Conservation (phyloP, 2,329 filamentous ascomycete genomes). For the Drechslerella dactyloides region DNA sequence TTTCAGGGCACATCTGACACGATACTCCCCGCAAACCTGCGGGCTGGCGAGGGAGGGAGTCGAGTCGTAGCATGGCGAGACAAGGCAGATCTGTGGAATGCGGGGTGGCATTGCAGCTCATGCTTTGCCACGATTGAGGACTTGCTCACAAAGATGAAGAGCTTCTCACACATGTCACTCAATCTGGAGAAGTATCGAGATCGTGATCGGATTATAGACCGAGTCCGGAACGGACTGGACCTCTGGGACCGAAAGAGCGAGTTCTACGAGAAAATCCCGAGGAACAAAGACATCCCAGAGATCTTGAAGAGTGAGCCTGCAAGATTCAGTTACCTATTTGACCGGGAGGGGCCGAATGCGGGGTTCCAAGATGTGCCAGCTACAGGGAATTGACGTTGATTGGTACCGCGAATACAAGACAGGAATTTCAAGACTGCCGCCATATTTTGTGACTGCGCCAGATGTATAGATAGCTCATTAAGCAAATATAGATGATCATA, state of each 20-base stretch:
- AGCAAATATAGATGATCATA: too few relatives aligned
- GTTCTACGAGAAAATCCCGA: slow-evolving; percentile 62
- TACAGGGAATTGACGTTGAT: not conserved
- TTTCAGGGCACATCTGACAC: slow-evolving; percentile 62
- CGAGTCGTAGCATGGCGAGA: slow-evolving; percentile 56
- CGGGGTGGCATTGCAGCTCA: slow-evolving; percentile 69
- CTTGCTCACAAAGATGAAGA: slow-evolving; percentile 65
- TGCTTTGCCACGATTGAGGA: slow-evolving; percentile 67
- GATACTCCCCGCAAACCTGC: slow-evolving; percentile 64
- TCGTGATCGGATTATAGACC: slow-evolving; percentile 61
- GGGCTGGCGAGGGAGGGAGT: slow-evolving; percentile 61
- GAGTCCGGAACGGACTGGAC: slow-evolving; percentile 64
- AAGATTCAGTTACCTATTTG: not conserved
- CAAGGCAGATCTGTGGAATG: slow-evolving; percentile 61
- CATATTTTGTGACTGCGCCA: not conserved
- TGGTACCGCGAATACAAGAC: too few relatives aligned
- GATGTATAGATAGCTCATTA: too few relatives aligned
- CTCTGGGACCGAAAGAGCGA: slow-evolving; percentile 64
- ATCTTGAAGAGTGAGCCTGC: slow-evolving; percentile 57
- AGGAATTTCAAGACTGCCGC: too few relatives aligned
- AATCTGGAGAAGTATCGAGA: slow-evolving; percentile 63
- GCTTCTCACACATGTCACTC: slow-evolving; percentile 65
- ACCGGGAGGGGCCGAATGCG: not conserved
- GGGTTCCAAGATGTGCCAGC: not conserved
- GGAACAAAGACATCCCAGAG: slow-evolving; percentile 64